Evolutionary conservation across 1,139 yeast genomes (phyloP).

Genomic region (Pichiaceae sp.): DNA sequence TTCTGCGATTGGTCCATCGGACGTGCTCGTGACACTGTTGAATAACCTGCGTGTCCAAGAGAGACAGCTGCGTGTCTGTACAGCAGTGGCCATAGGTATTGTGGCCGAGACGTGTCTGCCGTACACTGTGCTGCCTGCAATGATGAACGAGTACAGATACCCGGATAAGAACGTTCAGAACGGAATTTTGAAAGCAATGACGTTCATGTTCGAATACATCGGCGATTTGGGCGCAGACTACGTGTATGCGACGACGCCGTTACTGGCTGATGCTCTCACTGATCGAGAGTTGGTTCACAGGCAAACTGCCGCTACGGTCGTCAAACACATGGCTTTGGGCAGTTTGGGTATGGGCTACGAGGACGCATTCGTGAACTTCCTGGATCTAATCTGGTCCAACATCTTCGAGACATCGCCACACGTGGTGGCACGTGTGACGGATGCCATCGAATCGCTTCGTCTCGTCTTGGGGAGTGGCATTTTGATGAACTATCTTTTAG

Average conservation of each 20-base stretch:
- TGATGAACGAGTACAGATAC: constrained; percentile 90
- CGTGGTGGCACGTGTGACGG: constrained; percentile 75
- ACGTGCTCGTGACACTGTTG: constrained; percentile 76
- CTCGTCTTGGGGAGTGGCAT: constrained; percentile 70
- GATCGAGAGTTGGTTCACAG: constrained; percentile 91
- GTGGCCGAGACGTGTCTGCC: constrained; percentile 94
- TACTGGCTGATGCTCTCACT: constrained; percentile 83
- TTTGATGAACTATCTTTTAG: constrained; percentile 70
- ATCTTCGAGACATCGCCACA: constrained; percentile 93
- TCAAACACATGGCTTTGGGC: constrained; percentile 74
- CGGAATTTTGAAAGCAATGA: constrained; percentile 85
- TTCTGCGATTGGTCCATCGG: constrained; percentile 92
- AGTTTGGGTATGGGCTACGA: constrained; percentile 70
- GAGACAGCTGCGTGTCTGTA: constrained; percentile 91
- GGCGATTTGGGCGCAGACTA: constrained; percentile 80
- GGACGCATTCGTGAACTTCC: constrained; percentile 65
- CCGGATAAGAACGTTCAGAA: constrained; percentile 94
- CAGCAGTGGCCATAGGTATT: constrained; percentile 97
- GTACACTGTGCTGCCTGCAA: constrained; percentile 89
- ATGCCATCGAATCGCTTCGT: constrained; percentile 70
- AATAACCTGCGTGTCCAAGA: constrained; percentile 88
- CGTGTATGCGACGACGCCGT: constrained; percentile 70
- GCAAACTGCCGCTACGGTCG: constrained; percentile 90
- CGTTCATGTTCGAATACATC: constrained; percentile 91
- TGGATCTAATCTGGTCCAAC: constrained; percentile 76